Base-by-base conservation (phyloP, 495 filamentous ascomycete species). In the Tuber melanosporum region DNA sequence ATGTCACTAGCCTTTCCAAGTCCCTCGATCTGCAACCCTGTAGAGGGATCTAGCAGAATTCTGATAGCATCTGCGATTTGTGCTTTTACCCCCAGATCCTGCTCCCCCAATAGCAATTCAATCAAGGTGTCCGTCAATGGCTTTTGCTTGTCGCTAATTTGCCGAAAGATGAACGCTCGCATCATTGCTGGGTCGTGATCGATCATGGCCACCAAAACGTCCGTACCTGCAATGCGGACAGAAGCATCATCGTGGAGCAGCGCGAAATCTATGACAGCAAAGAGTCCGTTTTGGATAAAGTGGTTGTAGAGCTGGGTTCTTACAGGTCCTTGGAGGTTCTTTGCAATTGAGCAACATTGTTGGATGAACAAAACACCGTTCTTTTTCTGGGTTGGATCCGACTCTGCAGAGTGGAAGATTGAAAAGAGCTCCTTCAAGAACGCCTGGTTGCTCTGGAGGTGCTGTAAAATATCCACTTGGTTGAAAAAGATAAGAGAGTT, bases 401-500 rank as follows among this genome's bases (percentile, higher is more conserved):
- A 86, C 77, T 88, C 89, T 71, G 90, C 86, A 1, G 89, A 86
- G 74, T 89, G 87, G 83, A 99, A 97, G 80, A 98, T 93, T 57
- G 87, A 88, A 85, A 98, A 99, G n/a, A 98, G 87, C 78, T 98
- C 92, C 79, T 90, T 91, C 36, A 98, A 86, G 84, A 96, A 97
- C 14, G 85, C 84, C 15, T 85, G 87, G 80, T 95, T 97, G 22
- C 86, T 86, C 84, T 98, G 94, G 41, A 99, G 88, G 85, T 98
- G 93, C 80, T 93, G 91, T 71, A 98, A 91, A 82, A 99, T 98
- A 82, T 99, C 95, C 79, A 98, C 94, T 86, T 99, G 95, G 84
- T 98, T 94, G 88, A 94, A 99, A 87, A 97, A 99, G 75, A 99
- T 99, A 82, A 98, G 88, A 70, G 94, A 97, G 86, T 98, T 99